Evolutionary conservation across 2,329 filamentous ascomycete species (phyloP), one percentile per base, ranked within the genome.

Genomic region (Neonectria coccinea): DNA sequence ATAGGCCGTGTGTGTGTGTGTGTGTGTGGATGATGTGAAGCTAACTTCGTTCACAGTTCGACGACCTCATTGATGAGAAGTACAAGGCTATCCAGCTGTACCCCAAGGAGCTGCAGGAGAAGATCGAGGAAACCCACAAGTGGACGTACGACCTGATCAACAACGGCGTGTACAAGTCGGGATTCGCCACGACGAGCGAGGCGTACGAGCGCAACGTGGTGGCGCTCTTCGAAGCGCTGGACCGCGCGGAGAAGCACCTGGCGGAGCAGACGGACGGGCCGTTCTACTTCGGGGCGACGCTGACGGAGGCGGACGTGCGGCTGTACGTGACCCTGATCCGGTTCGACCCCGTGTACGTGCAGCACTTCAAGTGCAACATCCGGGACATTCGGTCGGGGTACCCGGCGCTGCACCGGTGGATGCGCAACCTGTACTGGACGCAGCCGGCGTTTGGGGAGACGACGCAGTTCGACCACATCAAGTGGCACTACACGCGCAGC

Each of bases 401-500:
- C 77, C 94, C 94, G 29, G 83, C 85, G 55, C 81, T 97, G 63
- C 92, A 97, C 82, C 83, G 81, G 64, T 97, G 94, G 94, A 79
- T 97, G 81, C 86, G 92, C 59, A 86, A 90, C 74, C 81, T 97
- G 72, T 97, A 97, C 82, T 97, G 94, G 94, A 90, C 91, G 70
- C 78, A 89, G 25, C 84, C 89, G 0, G 93, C 93, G 2, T 97
- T 97, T 81, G 83, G 83, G 67, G 88, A 92, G 56, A 96, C 94
- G 66, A 97, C 94, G 22, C 88, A 97, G 79, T 97, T 97, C 78
- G 88, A 97, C 78, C 96, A 99, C 81, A 98, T 98, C 83, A 97
- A 97, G 87, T 91, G 83, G 78, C 88, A 90, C 77, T 88, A 88
- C 77, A 88, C 87, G 65, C 82, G 84, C 72, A 88, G 85, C 69